Conservation (phyloP, 1,284 basidiomycete genomes). For the Cystobasidiaceae sp. region DNA sequence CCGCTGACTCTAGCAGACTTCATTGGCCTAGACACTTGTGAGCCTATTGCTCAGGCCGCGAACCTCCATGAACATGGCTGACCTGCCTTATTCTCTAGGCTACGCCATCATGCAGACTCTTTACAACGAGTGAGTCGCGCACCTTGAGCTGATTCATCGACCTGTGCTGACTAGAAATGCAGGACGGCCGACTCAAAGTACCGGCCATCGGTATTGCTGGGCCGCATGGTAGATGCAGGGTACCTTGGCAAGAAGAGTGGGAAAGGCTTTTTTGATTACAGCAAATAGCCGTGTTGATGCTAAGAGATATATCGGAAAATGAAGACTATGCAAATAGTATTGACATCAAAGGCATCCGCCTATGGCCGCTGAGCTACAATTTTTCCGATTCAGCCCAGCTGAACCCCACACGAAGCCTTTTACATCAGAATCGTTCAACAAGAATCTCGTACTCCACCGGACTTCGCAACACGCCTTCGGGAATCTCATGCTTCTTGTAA, state of each 20-base stretch:
- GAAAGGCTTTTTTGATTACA: slow-evolving; percentile 61
- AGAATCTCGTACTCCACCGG: slow-evolving; percentile 8
- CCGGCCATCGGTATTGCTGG: slow-evolving; percentile 80
- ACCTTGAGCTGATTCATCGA: slow-evolving; percentile 5
- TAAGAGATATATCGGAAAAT: no score
- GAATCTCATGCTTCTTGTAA: slow-evolving; percentile 5
- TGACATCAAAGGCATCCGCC: no score
- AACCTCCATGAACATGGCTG: not conserved
- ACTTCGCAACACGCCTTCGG: not conserved
- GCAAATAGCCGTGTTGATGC: no score
- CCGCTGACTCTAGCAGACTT: slow-evolving; percentile 31
- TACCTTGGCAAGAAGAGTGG: slow-evolving; percentile 91
- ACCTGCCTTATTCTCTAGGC: slow-evolving; percentile 44
- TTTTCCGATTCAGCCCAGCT: no score
- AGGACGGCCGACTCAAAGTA: slow-evolving; percentile 96
- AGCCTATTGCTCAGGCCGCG: not conserved
- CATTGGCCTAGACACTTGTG: slow-evolving; percentile 40
- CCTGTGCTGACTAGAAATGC: slow-evolving; percentile 26
- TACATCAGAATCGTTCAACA: not conserved
- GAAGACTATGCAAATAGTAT: no score
- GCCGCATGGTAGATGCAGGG: slow-evolving; percentile 92
- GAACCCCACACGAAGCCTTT: not conserved
- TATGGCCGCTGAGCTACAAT: no score
- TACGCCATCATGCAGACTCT: slow-evolving; percentile 84
- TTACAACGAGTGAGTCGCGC: not conserved